Conservation (phyloP, 306 rosid genomes). For the Trifolium pratense region DNA sequence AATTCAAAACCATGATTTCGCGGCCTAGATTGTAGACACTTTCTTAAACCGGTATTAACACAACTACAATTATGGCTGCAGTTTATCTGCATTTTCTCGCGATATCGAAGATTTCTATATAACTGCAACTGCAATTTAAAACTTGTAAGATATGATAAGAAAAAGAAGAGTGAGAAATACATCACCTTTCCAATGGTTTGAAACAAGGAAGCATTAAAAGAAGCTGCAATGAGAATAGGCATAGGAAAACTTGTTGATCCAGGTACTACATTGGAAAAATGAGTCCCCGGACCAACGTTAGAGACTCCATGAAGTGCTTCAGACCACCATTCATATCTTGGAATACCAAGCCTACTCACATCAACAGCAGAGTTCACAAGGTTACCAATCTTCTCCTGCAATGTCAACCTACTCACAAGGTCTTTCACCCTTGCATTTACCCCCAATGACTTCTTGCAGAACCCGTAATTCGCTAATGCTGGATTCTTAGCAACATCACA, state of each 20-base stretch:
- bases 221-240: slow-evolving; percentile 56
- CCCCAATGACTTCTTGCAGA: slow-evolving; percentile 62
- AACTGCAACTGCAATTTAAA: too few species aligned
- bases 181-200: slow-evolving; percentile 88
- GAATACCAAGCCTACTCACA: slow-evolving; percentile 72
- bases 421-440: slow-evolving; percentile 45
- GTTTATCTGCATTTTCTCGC: neutral
- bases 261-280: slow-evolving; percentile 43
- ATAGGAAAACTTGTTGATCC: slow-evolving; percentile 56
- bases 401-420: slow-evolving; percentile 52
- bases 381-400: slow-evolving; percentile 57
- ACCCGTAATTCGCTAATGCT: slow-evolving; percentile 45
- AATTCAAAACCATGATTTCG: too few species aligned
- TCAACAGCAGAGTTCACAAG: slow-evolving; percentile 47
- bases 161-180: neutral
- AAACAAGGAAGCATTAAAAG: slow-evolving; percentile 56
- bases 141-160: neutral
- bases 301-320: slow-evolving; percentile 66
- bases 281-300: slow-evolving; percentile 46
- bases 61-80: neutral
- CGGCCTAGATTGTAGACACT: too few species aligned
- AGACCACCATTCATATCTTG: slow-evolving; percentile 62
- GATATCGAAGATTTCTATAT: neutral
- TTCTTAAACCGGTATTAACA: too few species aligned
- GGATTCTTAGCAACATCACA: slow-evolving; percentile 61